Evolutionary conservation across 2,329 filamentous ascomycete species (phyloP), one percentile per base, ranked within the genome.

Genomic region (Parastagonospora nodorum): DNA sequence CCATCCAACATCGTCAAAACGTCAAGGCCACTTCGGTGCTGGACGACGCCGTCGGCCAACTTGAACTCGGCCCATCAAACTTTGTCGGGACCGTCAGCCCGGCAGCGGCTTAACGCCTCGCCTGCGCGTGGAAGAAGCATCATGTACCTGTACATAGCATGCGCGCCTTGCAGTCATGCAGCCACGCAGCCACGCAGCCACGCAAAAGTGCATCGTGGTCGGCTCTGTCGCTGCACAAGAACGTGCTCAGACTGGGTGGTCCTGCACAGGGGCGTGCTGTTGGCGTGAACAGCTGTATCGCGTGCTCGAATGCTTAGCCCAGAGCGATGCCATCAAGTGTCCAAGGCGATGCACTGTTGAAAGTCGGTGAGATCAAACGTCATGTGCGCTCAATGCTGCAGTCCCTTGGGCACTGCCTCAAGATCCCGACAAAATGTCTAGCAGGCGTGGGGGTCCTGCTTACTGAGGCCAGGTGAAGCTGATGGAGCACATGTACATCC

Each of bases 61-160:
- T n/a, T 37, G 19, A 24, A 37, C 35, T 37, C 35, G 35, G 19
- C 14, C 14, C 45, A 46, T 32, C 32, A 39, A 55, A 55, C 51
- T 45, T 43, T 51, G 19, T 48, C 55, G 55, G 55, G 46, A 55
- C 51, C 45, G 48, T 48, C 48, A 50, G 55, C 49, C 28, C 52
- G 52, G 45, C 45, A 52, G 48, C 55, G 51, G 46, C 51, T 49
- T 16, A 16, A 16, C 51, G 51, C 51, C 48, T 48, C 36, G 40
- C 42, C 14, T 42, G 50, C 41, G 30, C 35, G 38, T 42, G 43
- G 42, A 37, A 53, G 48, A 38, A 45, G 45, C 42, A 32, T 28
- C 27, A 40, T 40, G 19, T 28, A 40, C 24, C 16, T 40, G 38
- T 48, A 45, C 48, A 51, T 48, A 30, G 42, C 29, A 32, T 42